These are phyloP conservation scores for Aspergillus hancockii DNA, from an alignment of 495 filamentous ascomycete genomes.

Conservation along the genomic window DNA sequence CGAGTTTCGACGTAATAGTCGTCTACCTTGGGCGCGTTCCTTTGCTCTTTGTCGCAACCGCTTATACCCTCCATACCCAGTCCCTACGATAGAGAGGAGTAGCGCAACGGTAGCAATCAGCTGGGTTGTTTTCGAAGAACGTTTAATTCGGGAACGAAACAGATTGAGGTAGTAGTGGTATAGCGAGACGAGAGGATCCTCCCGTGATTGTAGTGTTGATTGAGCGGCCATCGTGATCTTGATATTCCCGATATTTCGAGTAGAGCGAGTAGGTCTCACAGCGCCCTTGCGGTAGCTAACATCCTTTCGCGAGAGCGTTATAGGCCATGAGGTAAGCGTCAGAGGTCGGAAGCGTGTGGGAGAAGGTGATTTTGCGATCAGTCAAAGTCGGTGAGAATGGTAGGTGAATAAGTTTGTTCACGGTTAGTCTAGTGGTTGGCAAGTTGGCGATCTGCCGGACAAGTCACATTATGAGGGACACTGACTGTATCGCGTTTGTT, in stretches of 20 bases:
- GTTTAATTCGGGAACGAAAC: slow-evolving; percentile 58
- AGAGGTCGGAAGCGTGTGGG: not conserved
- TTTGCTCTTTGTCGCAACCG: slow-evolving; percentile 69
- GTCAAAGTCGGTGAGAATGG: not conserved
- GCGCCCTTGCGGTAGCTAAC: slow-evolving; percentile 19
- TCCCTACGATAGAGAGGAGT: slow-evolving; percentile 70
- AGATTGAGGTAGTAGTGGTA: slow-evolving; percentile 66
- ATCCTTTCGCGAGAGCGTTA: slow-evolving; percentile 18
- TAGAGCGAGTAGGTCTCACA: slow-evolving; percentile 1
- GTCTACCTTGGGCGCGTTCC: slow-evolving; percentile 76
- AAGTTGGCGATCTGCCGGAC: slow-evolving; percentile 10
- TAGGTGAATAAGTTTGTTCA: not conserved
- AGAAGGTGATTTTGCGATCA: not conserved
- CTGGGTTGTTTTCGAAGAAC: slow-evolving; percentile 65
- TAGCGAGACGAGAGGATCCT: slow-evolving; percentile 69
- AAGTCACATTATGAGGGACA: slow-evolving; percentile 20
- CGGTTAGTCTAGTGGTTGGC: not conserved
- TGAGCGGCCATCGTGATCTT: slow-evolving; percentile 71
- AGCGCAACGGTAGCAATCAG: slow-evolving; percentile 75
- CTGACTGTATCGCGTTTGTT: slow-evolving; percentile 12
- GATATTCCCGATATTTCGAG: not conserved
- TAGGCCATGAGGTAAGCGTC: slow-evolving; percentile 21
- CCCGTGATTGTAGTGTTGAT: slow-evolving; percentile 72
- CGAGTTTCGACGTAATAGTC: slow-evolving; percentile 85
- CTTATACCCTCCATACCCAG: slow-evolving; percentile 71